Evolutionary conservation across 2,329 filamentous ascomycete genomes (phyloP).

Genomic region (Fusarium sp.): DNA sequence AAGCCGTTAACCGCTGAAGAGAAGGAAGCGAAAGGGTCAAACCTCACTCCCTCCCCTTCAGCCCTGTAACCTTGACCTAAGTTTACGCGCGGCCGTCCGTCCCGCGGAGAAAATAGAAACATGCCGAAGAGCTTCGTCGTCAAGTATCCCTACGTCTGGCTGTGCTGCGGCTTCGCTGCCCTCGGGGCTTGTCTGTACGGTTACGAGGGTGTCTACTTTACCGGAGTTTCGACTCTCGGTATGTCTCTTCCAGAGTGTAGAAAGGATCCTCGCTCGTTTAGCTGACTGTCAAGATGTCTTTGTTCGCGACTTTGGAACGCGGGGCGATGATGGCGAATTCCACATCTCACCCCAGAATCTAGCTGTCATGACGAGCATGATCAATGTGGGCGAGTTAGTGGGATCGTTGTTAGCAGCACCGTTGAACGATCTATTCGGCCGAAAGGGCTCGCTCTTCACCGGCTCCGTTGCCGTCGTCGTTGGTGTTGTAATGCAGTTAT

Average conservation of each 20-base stretch:
- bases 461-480: slow-evolving; percentile 43
- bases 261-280: background rate
- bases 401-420: slow-evolving; percentile 49
- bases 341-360: slow-evolving; percentile 39
- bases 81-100: background rate
- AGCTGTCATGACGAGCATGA: slow-evolving; percentile 49
- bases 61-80: slow-evolving; percentile 10
- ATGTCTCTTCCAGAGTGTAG: background rate
- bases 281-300: slow-evolving; percentile 43
- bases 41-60: slow-evolving; percentile 3
- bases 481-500: slow-evolving; percentile 40
- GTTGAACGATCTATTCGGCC: slow-evolving; percentile 48
- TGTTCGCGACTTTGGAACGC: slow-evolving; percentile 46
- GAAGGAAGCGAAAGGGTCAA: background rate
- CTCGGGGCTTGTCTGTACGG: slow-evolving; percentile 51
- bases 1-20: background rate
- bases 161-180: slow-evolving; percentile 49
- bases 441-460: slow-evolving; percentile 45
- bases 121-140: slow-evolving; percentile 30
- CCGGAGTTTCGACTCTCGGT: slow-evolving; percentile 47
- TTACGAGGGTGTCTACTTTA: slow-evolving; percentile 50
- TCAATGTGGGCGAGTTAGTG: slow-evolving; percentile 51
- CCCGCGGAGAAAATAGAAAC: background rate
- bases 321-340: slow-evolving; percentile 41
- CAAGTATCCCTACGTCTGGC: slow-evolving; percentile 44